phyloP scores from a whole-genome alignment of 352 stramenopile species.

The Globisporangium paddicum region DNA sequence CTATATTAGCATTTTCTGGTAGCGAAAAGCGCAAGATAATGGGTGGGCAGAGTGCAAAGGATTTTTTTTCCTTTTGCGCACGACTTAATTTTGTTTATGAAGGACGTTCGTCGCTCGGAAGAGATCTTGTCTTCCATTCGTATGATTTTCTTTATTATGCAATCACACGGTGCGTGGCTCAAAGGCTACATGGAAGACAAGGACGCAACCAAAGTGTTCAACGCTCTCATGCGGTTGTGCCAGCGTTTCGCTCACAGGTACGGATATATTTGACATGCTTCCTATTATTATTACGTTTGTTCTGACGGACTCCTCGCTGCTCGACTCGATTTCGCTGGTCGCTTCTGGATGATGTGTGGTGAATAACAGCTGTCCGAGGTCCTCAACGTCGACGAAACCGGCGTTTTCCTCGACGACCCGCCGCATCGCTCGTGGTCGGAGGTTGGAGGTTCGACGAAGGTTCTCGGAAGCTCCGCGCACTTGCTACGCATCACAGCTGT shows the following conservation, averaged over 20 bases:
- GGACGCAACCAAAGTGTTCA: neutral
- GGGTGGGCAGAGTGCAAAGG: neutral
- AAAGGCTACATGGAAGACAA: neutral
- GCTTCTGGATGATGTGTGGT: neutral
- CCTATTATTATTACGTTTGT: no score
- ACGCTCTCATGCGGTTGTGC: neutral
- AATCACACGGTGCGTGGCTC: neutral
- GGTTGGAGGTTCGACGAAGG: constrained; percentile 10
- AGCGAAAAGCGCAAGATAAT: neutral
- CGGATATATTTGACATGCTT: no score
- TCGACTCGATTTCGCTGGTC: no score
- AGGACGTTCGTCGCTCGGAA: neutral
- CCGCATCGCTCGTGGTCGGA: constrained; percentile 6
- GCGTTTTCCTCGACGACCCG: constrained; percentile 15
- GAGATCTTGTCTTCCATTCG: neutral
- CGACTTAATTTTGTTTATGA: neutral
- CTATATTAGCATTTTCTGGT: neutral
- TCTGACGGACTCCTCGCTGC: no score
- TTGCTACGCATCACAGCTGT: constrained; percentile 15
- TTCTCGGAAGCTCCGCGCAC: constrained; percentile 11
- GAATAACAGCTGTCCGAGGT: neutral
- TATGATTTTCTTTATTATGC: neutral
- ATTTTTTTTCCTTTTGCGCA: neutral
- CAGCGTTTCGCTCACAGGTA: neutral
- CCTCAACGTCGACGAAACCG: constrained; percentile 15